Percentiles rank a stretch among this genome's conserved stretches.
Evolutionary conservation across 371 early-diverging fungal genomes (phyloP).

Genomic region (Dinochytrium kinnereticum): DNA sequence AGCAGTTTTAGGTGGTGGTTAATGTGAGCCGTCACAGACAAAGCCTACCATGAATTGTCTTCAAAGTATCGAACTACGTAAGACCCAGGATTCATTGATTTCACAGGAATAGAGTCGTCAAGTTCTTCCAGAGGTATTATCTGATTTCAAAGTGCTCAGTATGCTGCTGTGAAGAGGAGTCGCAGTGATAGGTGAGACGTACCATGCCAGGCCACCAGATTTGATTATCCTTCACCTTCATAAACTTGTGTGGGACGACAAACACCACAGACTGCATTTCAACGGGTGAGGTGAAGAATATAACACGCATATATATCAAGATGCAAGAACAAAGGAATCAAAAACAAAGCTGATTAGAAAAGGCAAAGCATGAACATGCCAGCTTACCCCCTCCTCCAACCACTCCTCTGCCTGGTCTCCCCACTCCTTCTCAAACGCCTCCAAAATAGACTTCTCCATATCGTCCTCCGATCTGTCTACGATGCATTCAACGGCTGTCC

Average conservation of each 20-base stretch:
- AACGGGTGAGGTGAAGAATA: neutral
- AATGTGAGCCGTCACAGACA: neutral
- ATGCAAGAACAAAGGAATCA: neutral
- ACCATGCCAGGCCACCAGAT: slow-evolving; percentile 21
- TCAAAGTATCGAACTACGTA: slow-evolving; percentile 21
- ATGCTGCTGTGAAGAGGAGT: neutral
- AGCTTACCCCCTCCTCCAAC: slow-evolving; percentile 19
- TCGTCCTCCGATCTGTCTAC: neutral
- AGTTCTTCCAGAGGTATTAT: slow-evolving; percentile 7
- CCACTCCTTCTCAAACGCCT: slow-evolving; percentile 17
- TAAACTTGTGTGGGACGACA: slow-evolving; percentile 17
- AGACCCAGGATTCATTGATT: neutral
- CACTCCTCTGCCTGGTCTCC: slow-evolving; percentile 8
- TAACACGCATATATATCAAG: neutral
- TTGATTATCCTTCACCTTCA: slow-evolving; percentile 8
- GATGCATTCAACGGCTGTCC: neutral
- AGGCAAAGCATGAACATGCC: neutral
- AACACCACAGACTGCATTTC: neutral
- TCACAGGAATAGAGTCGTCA: slow-evolving; percentile 8
- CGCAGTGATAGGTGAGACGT: neutral
- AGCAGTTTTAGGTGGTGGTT: neutral
- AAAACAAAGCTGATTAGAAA: neutral
- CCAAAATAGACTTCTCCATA: neutral
- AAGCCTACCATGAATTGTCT: slow-evolving; percentile 8
- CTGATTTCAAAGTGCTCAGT: too few species aligned